phyloP scores from a whole-genome alignment of 257 asterid species.

The Coffea eugenioides region DNA sequence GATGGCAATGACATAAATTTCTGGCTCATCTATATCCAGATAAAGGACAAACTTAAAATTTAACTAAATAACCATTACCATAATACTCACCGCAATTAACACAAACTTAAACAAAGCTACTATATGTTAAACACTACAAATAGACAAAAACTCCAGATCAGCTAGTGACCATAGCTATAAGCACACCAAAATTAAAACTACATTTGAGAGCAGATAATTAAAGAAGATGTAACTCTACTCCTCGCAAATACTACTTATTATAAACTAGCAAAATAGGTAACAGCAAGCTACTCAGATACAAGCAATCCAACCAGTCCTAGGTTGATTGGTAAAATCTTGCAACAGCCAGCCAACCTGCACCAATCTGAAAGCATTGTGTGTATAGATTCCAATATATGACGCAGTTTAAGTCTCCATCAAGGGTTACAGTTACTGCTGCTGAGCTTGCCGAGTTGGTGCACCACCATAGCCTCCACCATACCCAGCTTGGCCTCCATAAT shows the following conservation, averaged over 20 bases:
- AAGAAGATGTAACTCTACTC: constrained; percentile 43
- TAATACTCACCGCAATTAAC: constrained; percentile 30
- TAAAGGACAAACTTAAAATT: constrained; percentile 15
- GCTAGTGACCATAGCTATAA: constrained; percentile 37
- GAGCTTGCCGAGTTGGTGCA: constrained; percentile 48
- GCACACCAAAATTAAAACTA: constrained; percentile 52
- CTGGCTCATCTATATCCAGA: constrained; percentile 20
- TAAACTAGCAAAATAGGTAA: constrained; percentile 46
- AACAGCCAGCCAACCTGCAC: constrained; percentile 45
- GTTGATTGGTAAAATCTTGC: constrained; percentile 36
- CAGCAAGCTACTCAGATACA: constrained; percentile 39
- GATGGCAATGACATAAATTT: constrained; percentile 12
- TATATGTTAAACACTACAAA: constrained; percentile 45
- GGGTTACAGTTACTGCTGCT: constrained; percentile 43
- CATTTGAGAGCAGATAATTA: constrained; percentile 39
- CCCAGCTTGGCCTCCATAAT: constrained; percentile 49
- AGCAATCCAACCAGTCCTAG: constrained; percentile 58
- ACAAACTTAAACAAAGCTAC: constrained; percentile 29
- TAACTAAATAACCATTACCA: constrained; percentile 24
- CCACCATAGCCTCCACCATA: constrained; percentile 69
- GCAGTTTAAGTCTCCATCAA: constrained; percentile 4
- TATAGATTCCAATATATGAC: constrained; percentile 24
- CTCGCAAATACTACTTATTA: constrained; percentile 55
- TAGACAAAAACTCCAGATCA: constrained; percentile 39
- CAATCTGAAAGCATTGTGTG: constrained; percentile 22